These are phyloP conservation scores for Vigna angularis DNA, from an alignment of 306 rosid genomes.

Conservation along the genomic window DNA sequence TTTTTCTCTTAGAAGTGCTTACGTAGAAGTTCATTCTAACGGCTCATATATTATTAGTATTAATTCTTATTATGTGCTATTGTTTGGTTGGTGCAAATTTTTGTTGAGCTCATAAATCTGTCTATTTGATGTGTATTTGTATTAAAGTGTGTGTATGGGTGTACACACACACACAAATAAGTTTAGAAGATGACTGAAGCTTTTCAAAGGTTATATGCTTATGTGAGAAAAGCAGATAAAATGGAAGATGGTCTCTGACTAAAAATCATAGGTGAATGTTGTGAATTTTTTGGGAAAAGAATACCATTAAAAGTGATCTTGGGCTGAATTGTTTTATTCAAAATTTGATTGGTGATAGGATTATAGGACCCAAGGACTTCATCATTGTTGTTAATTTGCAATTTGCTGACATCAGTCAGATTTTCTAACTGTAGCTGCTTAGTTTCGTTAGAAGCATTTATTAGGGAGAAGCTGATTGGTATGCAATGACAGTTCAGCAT, in stretches of 20 bases:
- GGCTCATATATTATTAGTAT: neutral
- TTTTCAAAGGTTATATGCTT: neutral
- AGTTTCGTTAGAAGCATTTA: no score
- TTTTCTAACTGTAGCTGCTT: neutral
- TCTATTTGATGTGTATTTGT: neutral
- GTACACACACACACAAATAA: no score
- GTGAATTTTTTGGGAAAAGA: neutral
- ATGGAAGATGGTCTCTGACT: neutral
- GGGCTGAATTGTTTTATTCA: neutral
- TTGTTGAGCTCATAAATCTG: neutral
- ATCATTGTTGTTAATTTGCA: neutral
- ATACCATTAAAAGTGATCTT: neutral
- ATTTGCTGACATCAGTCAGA: neutral
- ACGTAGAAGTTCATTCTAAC: no score
- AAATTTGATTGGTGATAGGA: neutral
- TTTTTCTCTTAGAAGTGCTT: no score
- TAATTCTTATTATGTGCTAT: neutral
- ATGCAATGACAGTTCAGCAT: neutral
- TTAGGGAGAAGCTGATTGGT: neutral
- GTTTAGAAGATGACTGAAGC: neutral
- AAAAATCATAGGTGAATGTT: no score
- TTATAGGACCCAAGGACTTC: no score
- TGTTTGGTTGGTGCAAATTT: neutral
- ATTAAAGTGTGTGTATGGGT: no score
- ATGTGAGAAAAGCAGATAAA: neutral